These are phyloP conservation scores for Monilinia fructicola DNA, from an alignment of 2,329 filamentous ascomycete genomes.

Conservation along the genomic window DNA sequence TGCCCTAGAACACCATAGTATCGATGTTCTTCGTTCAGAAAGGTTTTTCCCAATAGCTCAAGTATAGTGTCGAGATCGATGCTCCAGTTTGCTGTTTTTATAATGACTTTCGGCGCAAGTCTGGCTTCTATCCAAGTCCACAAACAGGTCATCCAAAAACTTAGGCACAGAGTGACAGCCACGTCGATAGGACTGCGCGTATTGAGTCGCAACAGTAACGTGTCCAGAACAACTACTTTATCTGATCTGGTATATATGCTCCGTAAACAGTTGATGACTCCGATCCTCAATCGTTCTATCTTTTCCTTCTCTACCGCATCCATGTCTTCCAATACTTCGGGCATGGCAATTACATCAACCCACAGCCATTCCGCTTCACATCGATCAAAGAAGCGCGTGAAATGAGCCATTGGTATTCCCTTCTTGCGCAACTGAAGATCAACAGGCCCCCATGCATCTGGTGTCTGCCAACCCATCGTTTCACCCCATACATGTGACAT, in stretches of 20 bases:
- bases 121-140: background rate
- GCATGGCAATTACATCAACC: slow-evolving; percentile 23
- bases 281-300: background rate
- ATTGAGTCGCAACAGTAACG: slow-evolving; percentile 3
- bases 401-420: slow-evolving; percentile 14
- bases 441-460: slow-evolving; percentile 12
- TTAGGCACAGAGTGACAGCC: background rate
- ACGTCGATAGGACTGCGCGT: slow-evolving; percentile 13
- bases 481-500: slow-evolving; percentile 25
- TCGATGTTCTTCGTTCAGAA: background rate
- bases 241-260: slow-evolving; percentile 5
- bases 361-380: slow-evolving; percentile 21
- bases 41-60: background rate
- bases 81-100: slow-evolving; percentile 3
- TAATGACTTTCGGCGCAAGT: slow-evolving; percentile 1
- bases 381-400: slow-evolving; percentile 18
- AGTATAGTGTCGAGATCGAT: slow-evolving; percentile 6
- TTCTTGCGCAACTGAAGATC: slow-evolving; percentile 15
- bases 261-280: slow-evolving; percentile 15
- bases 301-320: slow-evolving; percentile 5
- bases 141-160: slow-evolving; percentile 7
- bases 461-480: slow-evolving; percentile 23
- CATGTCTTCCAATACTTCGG: slow-evolving; percentile 23
- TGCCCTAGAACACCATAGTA: background rate
- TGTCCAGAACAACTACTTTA: slow-evolving; percentile 5